Evolutionary conservation across 345 rosid species (phyloP), one percentile per base, ranked within the genome.

Genomic region (Moricandia moricandioides): DNA sequence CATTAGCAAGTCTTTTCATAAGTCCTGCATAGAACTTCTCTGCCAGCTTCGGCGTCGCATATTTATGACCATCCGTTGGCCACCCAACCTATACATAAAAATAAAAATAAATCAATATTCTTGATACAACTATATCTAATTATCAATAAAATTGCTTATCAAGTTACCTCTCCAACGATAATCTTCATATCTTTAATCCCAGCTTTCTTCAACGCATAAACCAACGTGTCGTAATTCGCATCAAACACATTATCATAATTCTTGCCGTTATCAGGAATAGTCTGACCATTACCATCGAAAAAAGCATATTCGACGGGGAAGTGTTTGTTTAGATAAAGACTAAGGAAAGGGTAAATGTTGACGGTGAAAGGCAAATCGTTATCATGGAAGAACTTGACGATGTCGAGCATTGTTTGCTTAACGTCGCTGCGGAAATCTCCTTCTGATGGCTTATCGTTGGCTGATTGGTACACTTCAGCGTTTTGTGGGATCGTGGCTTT

Each of bases 321-420:
- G 17, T 81, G 72, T 0, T 73, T 16, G 79, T 79, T 88, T 16
- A 76, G 82, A 77, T 86, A 82, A 37, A 96, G 88, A 72, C 96
- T 89, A 45, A 92, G 88, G 78, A 88, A 95, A n/a, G 94, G 99
- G 52, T 95, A 95, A 45, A 92, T 88, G 86, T 96, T 96, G 61
- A 96, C 97, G 0, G 91, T 31, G 59, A 96, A 92, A 8, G 97
- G 96, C 2, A 87, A 67, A 0, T 76, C 62, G 33, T 91, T 79
- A 0, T 88, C 76, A 2, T 75, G 16, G 31, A 85, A 88, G 70
- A 43, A 86, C 13, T 75, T 77, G 13, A 86, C 83, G 27, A 91
- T 83, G 1, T 84, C 64, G 29, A 10, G 18, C 87, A 88, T 90
- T 1, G 66, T n/a, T 3, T 37, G 43, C 76, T 37, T 87, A 16